Evolutionary conservation across 2,329 filamentous ascomycete genomes (phyloP).

Genomic region (Colletotrichum falcatum): DNA sequence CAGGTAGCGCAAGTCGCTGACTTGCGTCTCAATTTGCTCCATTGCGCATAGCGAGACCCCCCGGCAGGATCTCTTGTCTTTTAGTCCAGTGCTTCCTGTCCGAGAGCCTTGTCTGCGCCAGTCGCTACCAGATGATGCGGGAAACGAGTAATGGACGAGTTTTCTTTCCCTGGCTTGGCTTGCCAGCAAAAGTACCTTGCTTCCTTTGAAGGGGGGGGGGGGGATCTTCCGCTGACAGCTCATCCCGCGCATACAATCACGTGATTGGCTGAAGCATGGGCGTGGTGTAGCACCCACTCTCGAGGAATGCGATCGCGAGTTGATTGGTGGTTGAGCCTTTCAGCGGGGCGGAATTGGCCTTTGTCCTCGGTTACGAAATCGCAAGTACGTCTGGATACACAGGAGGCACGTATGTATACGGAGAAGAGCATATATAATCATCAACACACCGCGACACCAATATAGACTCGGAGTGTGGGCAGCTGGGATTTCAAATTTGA

Average conservation of each 20-base stretch:
- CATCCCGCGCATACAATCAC: slow-evolving; percentile 1
- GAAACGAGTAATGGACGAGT: slow-evolving; percentile 36
- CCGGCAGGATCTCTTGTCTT: slow-evolving; percentile 11
- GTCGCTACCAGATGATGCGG: slow-evolving; percentile 10
- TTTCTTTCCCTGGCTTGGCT: slow-evolving; percentile 16
- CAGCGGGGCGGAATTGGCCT: background rate
- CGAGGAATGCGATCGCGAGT: background rate
- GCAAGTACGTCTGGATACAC: background rate
- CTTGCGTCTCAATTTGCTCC: slow-evolving; percentile 67
- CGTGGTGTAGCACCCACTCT: background rate
- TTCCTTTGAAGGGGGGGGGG: slow-evolving; percentile 11
- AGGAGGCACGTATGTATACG: no score
- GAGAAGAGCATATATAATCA: no score
- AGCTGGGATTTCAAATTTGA: background rate
- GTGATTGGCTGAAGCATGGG: slow-evolving; percentile 42
- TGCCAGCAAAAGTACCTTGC: slow-evolving; percentile 20
- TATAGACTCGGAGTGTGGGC: background rate
- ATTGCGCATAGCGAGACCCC: slow-evolving; percentile 49
- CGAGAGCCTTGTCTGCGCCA: slow-evolving; percentile 8
- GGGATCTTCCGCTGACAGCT: slow-evolving; percentile 6
- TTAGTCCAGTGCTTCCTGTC: background rate
- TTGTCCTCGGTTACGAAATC: background rate
- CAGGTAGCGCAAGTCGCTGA: slow-evolving; percentile 65
- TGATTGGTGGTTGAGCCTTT: slow-evolving; percentile 18
- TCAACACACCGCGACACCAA: background rate